Base-by-base conservation (phyloP, 2,329 filamentous ascomycete genomes). In the Ceratocystis destructans region DNA sequence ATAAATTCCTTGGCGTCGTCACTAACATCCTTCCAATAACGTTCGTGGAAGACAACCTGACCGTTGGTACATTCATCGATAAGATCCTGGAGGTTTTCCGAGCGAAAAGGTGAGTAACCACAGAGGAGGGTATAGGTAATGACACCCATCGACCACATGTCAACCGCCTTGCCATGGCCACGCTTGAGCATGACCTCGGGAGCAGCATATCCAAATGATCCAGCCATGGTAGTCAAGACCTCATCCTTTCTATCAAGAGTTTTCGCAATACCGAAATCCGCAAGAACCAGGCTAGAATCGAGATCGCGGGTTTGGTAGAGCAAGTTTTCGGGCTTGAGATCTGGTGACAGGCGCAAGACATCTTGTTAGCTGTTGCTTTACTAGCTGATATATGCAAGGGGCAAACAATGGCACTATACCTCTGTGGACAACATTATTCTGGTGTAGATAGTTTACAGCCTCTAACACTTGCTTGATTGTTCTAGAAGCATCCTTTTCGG, bases 111-210 rank as follows among this genome's bases (percentile, higher is more conserved):
- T 57, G 93, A 96, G 79, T 99, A 99, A 71, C 94, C 94, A 75
- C 95, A 99, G 64, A 99, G 88, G 33, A 99, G 82, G 17, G 94
- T 99, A 78, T 99, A 99, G 53, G 94, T 97, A 73, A 99, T 99
- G 73, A 99, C 94, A 69, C 94, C 94, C 77, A 99, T 83, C 2
- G 94, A 97, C 94, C 94, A 99, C 90, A 99, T 96, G 74, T 99
- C 94, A 44, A 97, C 94, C 3, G 94, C 90, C 77, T 97, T 99
- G 74, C 94, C 94, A 75, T 99, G 95, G 22, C 94, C 94, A 73
- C 90, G 87, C 81, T 96, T 96, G 70, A 96, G 82, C 94, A 99
- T 99, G 68, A 99, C 92, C 76, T 99, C 94, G 7, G 94, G 94
- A 1, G 94, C 94, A 22, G 94, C 94, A 73, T 99, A 99, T 65